Evolutionary conservation across 805 yeast species (phyloP).

Genomic region (Candida krabiensis): DNA sequence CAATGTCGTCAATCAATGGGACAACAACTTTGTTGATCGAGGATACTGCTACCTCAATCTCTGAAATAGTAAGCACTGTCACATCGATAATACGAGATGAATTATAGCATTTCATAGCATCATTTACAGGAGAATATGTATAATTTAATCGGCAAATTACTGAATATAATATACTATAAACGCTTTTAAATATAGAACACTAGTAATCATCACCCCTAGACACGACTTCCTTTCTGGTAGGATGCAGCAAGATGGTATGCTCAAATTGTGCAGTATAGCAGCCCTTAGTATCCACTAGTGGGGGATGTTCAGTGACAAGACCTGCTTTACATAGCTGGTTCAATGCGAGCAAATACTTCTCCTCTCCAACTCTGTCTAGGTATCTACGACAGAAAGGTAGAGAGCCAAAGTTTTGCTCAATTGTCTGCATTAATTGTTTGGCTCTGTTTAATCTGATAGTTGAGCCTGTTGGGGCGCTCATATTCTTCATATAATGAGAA

Average conservation of each 20-base stretch:
- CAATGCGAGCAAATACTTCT: constrained; percentile 84
- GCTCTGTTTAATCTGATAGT: constrained; percentile 67
- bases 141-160: not conserved
- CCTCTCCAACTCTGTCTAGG: constrained; percentile 88
- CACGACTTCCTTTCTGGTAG: constrained; percentile 90
- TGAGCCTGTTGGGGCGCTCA: constrained; percentile 47
- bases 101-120: not conserved
- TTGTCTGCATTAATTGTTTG: constrained; percentile 62
- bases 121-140: not conserved
- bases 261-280: constrained; percentile 95
- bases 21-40: no score
- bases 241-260: constrained; percentile 88
- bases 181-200: not conserved
- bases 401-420: constrained; percentile 85
- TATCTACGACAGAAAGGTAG: constrained; percentile 96
- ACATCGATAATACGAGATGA: constrained; percentile 9
- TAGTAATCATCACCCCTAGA: constrained; percentile 93
- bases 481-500: constrained; percentile 81
- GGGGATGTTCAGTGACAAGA: constrained; percentile 91
- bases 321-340: constrained; percentile 84
- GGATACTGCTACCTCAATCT: constrained; percentile 1
- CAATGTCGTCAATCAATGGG: not conserved
- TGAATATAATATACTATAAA: not conserved
- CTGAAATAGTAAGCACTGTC: not conserved
- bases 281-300: constrained; percentile 80